Evolutionary conservation across 371 early-diverging fungal genomes (phyloP), one percentile per base, ranked within the genome.

Genomic region (Batkoa obscura): DNA sequence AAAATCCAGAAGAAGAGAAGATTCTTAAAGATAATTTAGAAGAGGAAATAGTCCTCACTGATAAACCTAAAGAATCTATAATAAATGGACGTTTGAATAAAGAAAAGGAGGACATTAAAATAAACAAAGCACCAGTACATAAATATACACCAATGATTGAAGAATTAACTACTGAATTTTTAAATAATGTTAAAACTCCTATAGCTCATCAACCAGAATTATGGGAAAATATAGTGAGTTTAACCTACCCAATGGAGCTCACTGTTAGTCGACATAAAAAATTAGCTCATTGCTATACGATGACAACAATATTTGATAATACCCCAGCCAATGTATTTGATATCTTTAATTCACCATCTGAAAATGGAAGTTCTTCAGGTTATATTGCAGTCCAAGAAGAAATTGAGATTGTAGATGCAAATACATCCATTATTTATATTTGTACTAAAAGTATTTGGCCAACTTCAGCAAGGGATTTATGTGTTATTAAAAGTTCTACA

Each of bases 351-450:
- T 36, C 35, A 6, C 3, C 42, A 3, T 5, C 17, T 2, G 9
- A 12, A n/a, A 39, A 30, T 10, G 9, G 17, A 2, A 4, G 9
- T 32, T 3, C 42, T n/a, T n/a, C n/a, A n/a, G n/a, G n/a, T n/a
- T 53, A 53, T n/a, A n/a, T 53, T 30, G 39, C 10, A 53, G 42
- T n/a, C 2, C 34, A 38, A 8, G 53, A 53, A 17, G 39, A 39
- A 12, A 6, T 53, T 2, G 53, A 53, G 23, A 35, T 53, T n/a
- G n/a, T 53, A n/a, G 53, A 53, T 53, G 36, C 30, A 32, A 53
- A 53, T 30, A 53, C 53, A 3, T 17, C 5, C 38, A 53, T 53
- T 15, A 3, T 39, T n/a, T 53, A 53, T 38, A 4, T 53, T 4
- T 34, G 37, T 35, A 37, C 53, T 53, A 39, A 17, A 36, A 15